Evolutionary conservation across 176 grass and related monocot species (phyloP).

Genomic region (Oryza glumipatula): DNA sequence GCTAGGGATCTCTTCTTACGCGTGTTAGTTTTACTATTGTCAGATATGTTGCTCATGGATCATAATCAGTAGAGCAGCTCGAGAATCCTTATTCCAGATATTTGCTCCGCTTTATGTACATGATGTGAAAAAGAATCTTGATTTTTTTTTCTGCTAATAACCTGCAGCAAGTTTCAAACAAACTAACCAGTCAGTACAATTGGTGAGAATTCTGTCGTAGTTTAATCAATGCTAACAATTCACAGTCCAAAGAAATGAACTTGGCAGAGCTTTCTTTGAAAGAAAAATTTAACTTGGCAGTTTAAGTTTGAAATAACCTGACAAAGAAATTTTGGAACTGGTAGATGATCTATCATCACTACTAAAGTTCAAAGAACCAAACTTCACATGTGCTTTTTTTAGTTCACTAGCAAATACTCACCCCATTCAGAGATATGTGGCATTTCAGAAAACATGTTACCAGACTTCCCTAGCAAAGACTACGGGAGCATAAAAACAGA

Average conservation of each 20-base stretch:
- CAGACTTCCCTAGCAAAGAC: background rate
- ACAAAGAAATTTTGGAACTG: background rate
- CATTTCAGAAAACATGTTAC: background rate
- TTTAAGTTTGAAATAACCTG: background rate
- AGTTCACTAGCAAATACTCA: background rate
- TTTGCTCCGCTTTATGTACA: constrained; percentile 15
- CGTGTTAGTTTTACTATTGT: constrained; percentile 33
- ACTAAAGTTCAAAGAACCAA: background rate
- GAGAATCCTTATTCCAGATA: constrained; percentile 29
- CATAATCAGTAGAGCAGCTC: constrained; percentile 7
- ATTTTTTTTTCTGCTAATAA: constrained; percentile 6
- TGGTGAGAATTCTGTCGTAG: background rate
- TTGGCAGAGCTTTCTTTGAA: background rate
- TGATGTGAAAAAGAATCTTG: background rate
- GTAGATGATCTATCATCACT: background rate
- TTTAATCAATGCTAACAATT: background rate
- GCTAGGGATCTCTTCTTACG: background rate
- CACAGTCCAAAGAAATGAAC: background rate
- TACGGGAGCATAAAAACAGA: background rate
- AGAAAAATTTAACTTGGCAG: background rate
- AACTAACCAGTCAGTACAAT: constrained; percentile 29
- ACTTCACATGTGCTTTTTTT: background rate
- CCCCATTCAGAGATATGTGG: background rate
- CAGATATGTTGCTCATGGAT: constrained; percentile 11
- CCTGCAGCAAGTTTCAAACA: constrained; percentile 35